phyloP scores from a whole-genome alignment of 1,284 basidiomycete species.

The Acaromyces ingoldii region DNA sequence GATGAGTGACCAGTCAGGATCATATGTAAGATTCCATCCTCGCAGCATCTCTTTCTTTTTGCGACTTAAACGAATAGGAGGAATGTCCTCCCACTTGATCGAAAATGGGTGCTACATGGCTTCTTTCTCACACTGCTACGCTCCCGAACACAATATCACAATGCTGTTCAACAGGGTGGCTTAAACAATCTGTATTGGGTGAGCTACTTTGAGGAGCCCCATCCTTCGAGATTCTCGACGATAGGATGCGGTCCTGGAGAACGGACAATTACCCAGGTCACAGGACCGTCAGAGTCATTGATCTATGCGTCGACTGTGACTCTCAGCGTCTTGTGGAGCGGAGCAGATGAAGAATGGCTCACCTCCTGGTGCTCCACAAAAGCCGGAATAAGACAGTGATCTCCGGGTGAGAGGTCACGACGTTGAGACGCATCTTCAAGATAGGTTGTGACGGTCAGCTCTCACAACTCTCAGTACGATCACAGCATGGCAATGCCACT shows the following conservation, averaged over 20 bases:
- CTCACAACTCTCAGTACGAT: background rate
- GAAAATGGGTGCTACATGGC: too few species aligned
- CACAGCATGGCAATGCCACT: background rate
- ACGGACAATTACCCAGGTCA: conserved; percentile 1
- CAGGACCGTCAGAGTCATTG: background rate
- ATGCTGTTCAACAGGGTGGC: too few species aligned
- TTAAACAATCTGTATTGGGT: too few species aligned
- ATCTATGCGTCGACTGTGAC: background rate
- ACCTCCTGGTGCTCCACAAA: conserved; percentile 9
- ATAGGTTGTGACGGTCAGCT: background rate
- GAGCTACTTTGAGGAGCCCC: background rate
- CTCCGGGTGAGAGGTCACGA: background rate
- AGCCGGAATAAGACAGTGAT: conserved; percentile 9
- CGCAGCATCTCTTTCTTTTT: too few species aligned
- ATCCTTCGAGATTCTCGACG: background rate
- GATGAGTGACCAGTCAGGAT: too few species aligned
- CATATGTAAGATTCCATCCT: too few species aligned
- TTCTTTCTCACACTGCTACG: too few species aligned
- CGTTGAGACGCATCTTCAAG: conserved; percentile 1
- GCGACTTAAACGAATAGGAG: too few species aligned
- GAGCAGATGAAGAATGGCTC: background rate
- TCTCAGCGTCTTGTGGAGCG: background rate
- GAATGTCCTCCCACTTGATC: too few species aligned
- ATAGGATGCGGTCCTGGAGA: background rate
- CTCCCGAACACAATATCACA: too few species aligned